These are phyloP conservation scores for Aspergillus unguis DNA, from an alignment of 2,329 filamentous ascomycete genomes.

Conservation along the genomic window DNA sequence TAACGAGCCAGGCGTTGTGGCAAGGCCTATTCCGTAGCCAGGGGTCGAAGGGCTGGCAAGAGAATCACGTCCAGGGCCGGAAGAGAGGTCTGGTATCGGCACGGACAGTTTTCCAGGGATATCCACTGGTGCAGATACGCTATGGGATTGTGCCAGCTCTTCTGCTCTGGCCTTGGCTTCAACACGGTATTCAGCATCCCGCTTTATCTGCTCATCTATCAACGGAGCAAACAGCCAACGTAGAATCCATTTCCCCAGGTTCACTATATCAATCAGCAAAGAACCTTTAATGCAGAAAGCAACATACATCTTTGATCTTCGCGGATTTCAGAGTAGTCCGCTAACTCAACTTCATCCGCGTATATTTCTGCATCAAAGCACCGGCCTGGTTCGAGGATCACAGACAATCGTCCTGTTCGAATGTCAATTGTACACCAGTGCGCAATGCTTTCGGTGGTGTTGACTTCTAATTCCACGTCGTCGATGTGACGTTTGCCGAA, in stretches of 20 bases:
- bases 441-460: conserved; percentile 82
- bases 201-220: conserved; percentile 83
- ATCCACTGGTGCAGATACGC: conserved; percentile 61
- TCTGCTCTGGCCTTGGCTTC: conserved; percentile 63
- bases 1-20: conserved; percentile 57
- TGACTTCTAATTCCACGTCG: conserved; percentile 81
- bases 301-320: conserved; percentile 87
- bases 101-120: conserved; percentile 44
- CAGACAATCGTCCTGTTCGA: conserved; percentile 84
- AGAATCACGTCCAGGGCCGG: conserved; percentile 60
- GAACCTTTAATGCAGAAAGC: background rate
- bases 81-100: conserved; percentile 34
- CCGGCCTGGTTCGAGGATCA: conserved; percentile 88
- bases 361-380: conserved; percentile 98
- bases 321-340: conserved; percentile 73
- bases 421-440: conserved; percentile 97
- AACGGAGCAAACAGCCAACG: conserved; percentile 86
- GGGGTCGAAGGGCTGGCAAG: conserved; percentile 65
- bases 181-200: conserved; percentile 71
- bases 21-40: conserved; percentile 72
- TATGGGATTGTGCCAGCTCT: conserved; percentile 55
- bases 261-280: conserved; percentile 57
- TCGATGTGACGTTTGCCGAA: conserved; percentile 94
- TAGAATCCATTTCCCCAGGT: conserved; percentile 93
- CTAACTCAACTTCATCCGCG: conserved; percentile 77